Base-by-base conservation (phyloP, 1,139 yeast species). In the Pichia cactophila region DNA sequence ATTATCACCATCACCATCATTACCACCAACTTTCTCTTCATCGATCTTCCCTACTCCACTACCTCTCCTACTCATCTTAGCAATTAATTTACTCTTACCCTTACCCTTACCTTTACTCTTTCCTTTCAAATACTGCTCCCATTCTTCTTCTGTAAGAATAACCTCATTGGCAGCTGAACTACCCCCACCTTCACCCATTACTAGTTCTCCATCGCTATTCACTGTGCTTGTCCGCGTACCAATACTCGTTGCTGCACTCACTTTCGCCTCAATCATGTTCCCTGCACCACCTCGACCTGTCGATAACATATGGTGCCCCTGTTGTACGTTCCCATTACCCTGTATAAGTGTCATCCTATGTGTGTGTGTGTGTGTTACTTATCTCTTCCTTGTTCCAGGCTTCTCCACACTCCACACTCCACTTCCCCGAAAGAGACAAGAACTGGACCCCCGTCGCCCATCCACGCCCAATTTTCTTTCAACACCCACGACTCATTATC, bases 261-360 rank as follows among this genome's bases (percentile, higher is more conserved):
- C 16, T 23, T 38, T 38, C 14, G 28, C 23, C 9, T 38, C 44
- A 17, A 60, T 60, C 49, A 70, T 64, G 53, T 70, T 71, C 2
- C 74, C 74, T 20, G 69, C 68, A 35, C 74, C 74, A 17, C 74
- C 74, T 57, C 74, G 63, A 26, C 74, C 74, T 3, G 71, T 67
- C 2, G 69, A 63, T 46, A 60, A 62, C 12, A 59, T 60, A 29
- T 59, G n/a, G 17, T 33, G 37, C 5, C 17, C n/a, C 23, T 35
- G 38, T 2, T 14, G n/a, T 31, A 14, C 7, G 12, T 31, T 31
- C 35, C 35, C 35, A 12, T 6, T 31, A 12, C 12, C 12, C 35
- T 31, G 35, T 23, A 5, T 23, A 23, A 23, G 23, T 31, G 35
- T 10, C 35, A 31, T 31, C 12, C n/a, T 14, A 5, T 31, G 35